Base-by-base conservation (phyloP, 768 basidiomycete species). In the Boletales sp. region DNA sequence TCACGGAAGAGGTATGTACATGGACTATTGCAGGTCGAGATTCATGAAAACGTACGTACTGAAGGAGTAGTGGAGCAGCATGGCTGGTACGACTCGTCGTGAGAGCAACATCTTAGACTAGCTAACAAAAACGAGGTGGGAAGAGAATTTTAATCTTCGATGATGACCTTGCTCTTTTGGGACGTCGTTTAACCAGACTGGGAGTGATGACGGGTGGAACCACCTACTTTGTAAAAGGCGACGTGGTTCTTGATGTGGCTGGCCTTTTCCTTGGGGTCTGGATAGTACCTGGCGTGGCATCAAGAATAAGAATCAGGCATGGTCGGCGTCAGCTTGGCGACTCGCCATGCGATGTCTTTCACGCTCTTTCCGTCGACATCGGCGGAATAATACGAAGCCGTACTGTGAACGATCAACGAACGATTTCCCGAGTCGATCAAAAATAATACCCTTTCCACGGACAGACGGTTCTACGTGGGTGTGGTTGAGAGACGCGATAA, bases 171-270 rank as follows among this genome's bases (percentile, higher is more conserved):
- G 55, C 50, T 48, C 61, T 62, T 48, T 47, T 8, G 14, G 34
- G 27, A 48, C 4, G 37, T 41, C 6, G 18, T 5, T 53, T 37
- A 53, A 42, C 27, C 29, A 5, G 41, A 6, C 18, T 31, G 40
- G 19, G 29, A 36, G 30, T 6, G n/a, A 29, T 12, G n/a, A 29
- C 10, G 35, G 14, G 17, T 8, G 30, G 3, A 14, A 18, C 37
- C n/a, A 18, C 59, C 63, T 50, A 81, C 87, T 77, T 88, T 88
- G 74, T 91, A 87, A 62, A 91, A 90, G 0, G 88, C 90, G 18
- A 90, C 73, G 60, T 83, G 81, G 10, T 74, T 74, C 64, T 85
- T 76, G 60, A 90, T 86, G 6, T 77, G 61, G 42, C 78, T 72
- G 0, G 87, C 88, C 53, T 75, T 77, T 5, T 77, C 69, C 24